These are phyloP conservation scores for Middelhovenomyces tepae DNA, from an alignment of 805 yeast genomes.

Conservation along the genomic window DNA sequence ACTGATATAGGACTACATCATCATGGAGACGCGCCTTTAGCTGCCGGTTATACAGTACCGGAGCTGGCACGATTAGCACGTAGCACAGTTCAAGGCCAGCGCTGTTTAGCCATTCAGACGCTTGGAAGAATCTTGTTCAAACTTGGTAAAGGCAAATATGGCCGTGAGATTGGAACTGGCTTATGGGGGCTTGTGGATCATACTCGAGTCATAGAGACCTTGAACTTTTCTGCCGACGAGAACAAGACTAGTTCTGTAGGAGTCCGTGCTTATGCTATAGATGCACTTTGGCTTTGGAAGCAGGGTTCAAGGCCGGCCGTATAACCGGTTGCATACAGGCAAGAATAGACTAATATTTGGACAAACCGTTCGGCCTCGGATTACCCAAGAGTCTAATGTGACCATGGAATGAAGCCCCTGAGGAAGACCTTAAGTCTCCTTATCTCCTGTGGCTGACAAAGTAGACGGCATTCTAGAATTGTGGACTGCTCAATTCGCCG, in stretches of 20 bases:
- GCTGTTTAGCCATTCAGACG: constrained; percentile 79
- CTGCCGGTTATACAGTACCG: constrained; percentile 85
- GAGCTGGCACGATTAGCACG: constrained; percentile 76
- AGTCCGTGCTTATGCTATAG: constrained; percentile 75
- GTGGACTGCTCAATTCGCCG: no score
- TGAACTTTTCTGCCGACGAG: constrained; percentile 59
- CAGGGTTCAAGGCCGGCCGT: constrained; percentile 17
- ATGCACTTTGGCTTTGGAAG: constrained; percentile 87
- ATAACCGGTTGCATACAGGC: no score
- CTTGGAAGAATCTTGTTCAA: constrained; percentile 81
- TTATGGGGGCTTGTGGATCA: constrained; percentile 68
- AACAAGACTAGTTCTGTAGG: constrained; percentile 53
- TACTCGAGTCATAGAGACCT: constrained; percentile 52
- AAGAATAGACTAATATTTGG: no score
- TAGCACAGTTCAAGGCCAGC: constrained; percentile 74
- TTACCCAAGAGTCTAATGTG: no score
- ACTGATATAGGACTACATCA: constrained; percentile 74
- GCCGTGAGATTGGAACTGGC: constrained; percentile 39
- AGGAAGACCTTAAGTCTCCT: no score
- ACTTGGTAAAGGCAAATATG: constrained; percentile 45
- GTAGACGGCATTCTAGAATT: no score
- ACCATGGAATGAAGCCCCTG: no score
- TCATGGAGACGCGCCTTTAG: constrained; percentile 77
- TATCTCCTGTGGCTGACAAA: no score
- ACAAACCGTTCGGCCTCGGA: no score